Base-by-base conservation (phyloP, 2,329 filamentous ascomycete species). In the Pyricularia pennisetigena region DNA sequence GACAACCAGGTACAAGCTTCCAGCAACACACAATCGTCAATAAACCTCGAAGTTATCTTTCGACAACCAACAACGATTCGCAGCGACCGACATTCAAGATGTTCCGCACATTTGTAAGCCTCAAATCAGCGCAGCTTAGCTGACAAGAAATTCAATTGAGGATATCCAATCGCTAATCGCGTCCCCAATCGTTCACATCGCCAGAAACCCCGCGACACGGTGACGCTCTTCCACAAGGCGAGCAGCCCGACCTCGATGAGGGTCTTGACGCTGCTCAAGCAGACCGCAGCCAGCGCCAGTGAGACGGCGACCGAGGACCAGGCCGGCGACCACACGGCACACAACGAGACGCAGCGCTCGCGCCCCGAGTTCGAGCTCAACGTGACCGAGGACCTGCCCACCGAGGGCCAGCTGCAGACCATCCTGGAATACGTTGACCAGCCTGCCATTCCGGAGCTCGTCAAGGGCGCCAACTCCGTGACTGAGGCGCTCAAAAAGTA, bases 191-290 rank as follows among this genome's bases (percentile, higher is more conserved):
- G 4, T 30, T 61, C 30, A 20, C 24, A 23, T 4, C 75, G 93
- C 90, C 86, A 84, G 80, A 94, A 93, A 84, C 86, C 90, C 72
- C 86, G 92, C 79, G 94, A 98, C 82, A 92, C 97, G 72, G 88
- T 98, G 77, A 98, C 94, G 70, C 89, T 99, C 83, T 99, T 98
- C 85, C 94, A 97, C 86, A 91, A 92, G 79, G 87, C 94, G 69
- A 85, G 84, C 74, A 86, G 86, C 68, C 86, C 90, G 26, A 84
- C 90, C 71, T 97, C 94, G 3, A 82, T 87, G 66, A 88, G 90
- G 70, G 90, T 90, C 35, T 86, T 90, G 70, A 89, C 86, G 61
- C 81, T 97, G 67, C 86, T 98, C 70, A 96, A 95, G 81, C 89
- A 94, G 79, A 85, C 88, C 35, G 91, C 91, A 29, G 89, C 90